Evolutionary conservation across 306 rosid genomes (phyloP), one percentile per base, ranked within the genome.

Genomic region (Alnus glutinosa): DNA sequence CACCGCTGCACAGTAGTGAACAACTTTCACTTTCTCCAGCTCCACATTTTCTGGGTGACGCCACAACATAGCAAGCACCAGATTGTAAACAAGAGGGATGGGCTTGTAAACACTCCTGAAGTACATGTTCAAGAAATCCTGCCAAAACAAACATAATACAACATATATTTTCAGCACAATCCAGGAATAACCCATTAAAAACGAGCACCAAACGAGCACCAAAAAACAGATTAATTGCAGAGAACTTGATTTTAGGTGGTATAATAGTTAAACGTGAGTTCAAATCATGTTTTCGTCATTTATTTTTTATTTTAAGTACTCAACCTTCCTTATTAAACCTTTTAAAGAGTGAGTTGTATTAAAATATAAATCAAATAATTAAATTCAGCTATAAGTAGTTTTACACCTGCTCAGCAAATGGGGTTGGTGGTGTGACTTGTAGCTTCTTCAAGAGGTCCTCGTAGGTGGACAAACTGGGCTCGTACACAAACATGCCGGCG

Each of bases 61-160:
- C 97, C 98, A 93, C 15, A 93, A 49, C 98, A 93, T 88, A 0
- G 98, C 94, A 1, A 89, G 82, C 0, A 93, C 97, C 5, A 93
- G 84, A 50, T 93, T 93, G 66, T 89, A 93, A 2, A 55, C 72
- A 47, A 61, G 7, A 10, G 98, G 85, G 0, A 93, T 91, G 0
- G 97, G 94, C 47, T 76, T 86, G 77, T 89, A 93, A 5, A 88
- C 55, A 48, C 86, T 76, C 62, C 83, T 74, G 4, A 93, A 93
- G 55, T 84, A 93, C 89, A 86, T 80, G 79, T 93, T 93, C 85
- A 93, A 78, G 69, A 88, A 93, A 47, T 91, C 98, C 76, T 83
- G 28, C 19, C 9, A 48, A 39, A 52, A 0, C 9, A 37, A 66
- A 3, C 3, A 23, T 2, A 13, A 42, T 4, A 50, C 14, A 1